Conservation (phyloP, 177 flowering plant genomes). For the Vitis hybrid region DNA sequence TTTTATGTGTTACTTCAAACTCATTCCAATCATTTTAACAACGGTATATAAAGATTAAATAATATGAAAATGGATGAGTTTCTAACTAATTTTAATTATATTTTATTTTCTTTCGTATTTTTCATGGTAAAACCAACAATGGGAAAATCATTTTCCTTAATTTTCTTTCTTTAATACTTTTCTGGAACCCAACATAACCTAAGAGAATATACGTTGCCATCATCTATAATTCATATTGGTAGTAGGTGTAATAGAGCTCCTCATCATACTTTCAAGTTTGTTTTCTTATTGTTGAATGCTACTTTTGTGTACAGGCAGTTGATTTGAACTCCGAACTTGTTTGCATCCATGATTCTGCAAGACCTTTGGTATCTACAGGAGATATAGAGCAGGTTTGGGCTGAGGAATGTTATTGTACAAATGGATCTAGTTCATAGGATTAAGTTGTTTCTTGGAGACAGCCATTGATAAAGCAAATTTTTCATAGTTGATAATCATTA, state of each 20-base stretch:
- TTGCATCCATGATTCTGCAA: slow-evolving; percentile 96
- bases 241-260: not conserved
- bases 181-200: not conserved
- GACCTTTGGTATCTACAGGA: slow-evolving; percentile 70
- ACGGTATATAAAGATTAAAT: too few relatives aligned
- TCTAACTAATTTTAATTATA: too few relatives aligned
- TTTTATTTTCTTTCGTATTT: too few relatives aligned
- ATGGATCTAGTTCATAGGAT: not conserved
- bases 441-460: not conserved
- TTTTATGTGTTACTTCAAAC: too few relatives aligned
- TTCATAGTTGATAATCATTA: too few relatives aligned
- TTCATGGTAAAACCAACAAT: too few relatives aligned
- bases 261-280: not conserved
- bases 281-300: slow-evolving; percentile 5
- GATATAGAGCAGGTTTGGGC: slow-evolving; percentile 73
- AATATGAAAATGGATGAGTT: too few relatives aligned
- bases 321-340: slow-evolving; percentile 75
- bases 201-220: not conserved
- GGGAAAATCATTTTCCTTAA: too few relatives aligned
- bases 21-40: too few relatives aligned
- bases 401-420: not conserved
- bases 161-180: not conserved
- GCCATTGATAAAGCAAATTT: not conserved
- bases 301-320: slow-evolving; percentile 53
- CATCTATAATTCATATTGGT: not conserved